These are phyloP conservation scores for Aureobasidium leucospermi DNA, from an alignment of 2,329 filamentous ascomycete genomes.

Conservation along the genomic window DNA sequence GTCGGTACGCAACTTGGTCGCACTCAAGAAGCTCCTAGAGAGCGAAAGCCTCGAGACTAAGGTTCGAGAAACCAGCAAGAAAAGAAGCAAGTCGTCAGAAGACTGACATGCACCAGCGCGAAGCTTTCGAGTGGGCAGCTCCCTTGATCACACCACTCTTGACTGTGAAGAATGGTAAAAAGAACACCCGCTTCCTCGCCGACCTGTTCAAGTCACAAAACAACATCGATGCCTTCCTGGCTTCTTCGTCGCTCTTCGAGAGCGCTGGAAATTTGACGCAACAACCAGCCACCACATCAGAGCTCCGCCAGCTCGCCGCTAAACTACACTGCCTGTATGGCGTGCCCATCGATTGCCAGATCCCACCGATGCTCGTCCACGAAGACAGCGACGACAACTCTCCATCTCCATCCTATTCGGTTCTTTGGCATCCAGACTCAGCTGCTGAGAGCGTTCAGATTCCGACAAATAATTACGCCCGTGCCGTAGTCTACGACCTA, in stretches of 20 bases:
- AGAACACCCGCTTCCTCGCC: conserved; percentile 34
- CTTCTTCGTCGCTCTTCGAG: conserved; percentile 56
- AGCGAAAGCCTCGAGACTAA: conserved; percentile 36
- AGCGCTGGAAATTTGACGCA: conserved; percentile 43
- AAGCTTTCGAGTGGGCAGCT: conserved; percentile 26
- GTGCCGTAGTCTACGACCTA: conserved; percentile 66
- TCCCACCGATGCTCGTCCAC: conserved; percentile 12
- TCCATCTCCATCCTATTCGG: neutral
- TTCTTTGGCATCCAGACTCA: neutral
- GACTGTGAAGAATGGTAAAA: conserved; percentile 32
- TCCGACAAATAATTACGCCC: conserved; percentile 45
- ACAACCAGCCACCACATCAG: conserved; percentile 31
- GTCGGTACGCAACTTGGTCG: conserved; percentile 29
- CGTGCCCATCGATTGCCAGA: conserved; percentile 41
- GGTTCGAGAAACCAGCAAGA: neutral
- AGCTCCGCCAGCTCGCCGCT: conserved; percentile 56
- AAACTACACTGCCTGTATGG: conserved; percentile 57
- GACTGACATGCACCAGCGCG: conserved; percentile 19
- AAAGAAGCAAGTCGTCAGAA: neutral
- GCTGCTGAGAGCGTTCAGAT: neutral
- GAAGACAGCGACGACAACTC: conserved; percentile 14
- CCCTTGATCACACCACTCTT: conserved; percentile 20
- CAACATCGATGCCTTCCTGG: conserved; percentile 55
- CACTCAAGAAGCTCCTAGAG: conserved; percentile 39
- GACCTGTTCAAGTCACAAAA: conserved; percentile 36